Evolutionary conservation across 257 asterid genomes (phyloP).

Genomic region (Solanum microdontum): DNA sequence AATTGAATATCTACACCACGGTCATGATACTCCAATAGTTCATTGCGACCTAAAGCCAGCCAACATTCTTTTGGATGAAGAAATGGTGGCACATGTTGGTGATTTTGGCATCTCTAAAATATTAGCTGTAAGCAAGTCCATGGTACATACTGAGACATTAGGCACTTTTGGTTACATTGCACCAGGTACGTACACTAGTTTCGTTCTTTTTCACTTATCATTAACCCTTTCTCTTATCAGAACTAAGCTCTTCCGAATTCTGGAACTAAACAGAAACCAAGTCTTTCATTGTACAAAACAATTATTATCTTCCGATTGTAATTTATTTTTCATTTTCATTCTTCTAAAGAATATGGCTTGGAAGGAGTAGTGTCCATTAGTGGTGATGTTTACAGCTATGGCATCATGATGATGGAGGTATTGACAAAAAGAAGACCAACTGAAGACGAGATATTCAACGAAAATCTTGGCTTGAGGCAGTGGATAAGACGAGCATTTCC

Average conservation of each 20-base stretch:
- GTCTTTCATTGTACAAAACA: neutral
- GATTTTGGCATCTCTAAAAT: conserved; percentile 31
- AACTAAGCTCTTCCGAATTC: neutral
- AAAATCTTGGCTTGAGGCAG: conserved; percentile 6
- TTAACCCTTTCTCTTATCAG: neutral
- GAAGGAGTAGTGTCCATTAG: conserved; percentile 20
- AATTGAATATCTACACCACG: conserved; percentile 27
- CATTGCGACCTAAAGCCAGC: conserved; percentile 32
- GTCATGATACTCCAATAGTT: conserved; percentile 8
- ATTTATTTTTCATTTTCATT: neutral
- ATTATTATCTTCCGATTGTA: neutral
- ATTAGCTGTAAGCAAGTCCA: neutral
- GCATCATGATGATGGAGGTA: conserved; percentile 23
- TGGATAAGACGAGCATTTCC: conserved; percentile 14
- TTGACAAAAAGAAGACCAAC: conserved; percentile 17
- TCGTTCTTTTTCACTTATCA: neutral
- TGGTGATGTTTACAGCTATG: conserved; percentile 25
- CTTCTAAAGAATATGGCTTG: conserved; percentile 16
- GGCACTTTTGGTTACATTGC: conserved; percentile 34
- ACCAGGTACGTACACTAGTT: conserved; percentile 15
- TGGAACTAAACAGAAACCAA: neutral
- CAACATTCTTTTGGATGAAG: conserved; percentile 24
- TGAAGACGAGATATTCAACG: conserved; percentile 9
- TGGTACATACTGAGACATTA: conserved; percentile 13
- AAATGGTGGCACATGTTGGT: conserved; percentile 9